These are phyloP conservation scores for Tephrocybe rancida DNA, from an alignment of 768 basidiomycete genomes.

Conservation along the genomic window DNA sequence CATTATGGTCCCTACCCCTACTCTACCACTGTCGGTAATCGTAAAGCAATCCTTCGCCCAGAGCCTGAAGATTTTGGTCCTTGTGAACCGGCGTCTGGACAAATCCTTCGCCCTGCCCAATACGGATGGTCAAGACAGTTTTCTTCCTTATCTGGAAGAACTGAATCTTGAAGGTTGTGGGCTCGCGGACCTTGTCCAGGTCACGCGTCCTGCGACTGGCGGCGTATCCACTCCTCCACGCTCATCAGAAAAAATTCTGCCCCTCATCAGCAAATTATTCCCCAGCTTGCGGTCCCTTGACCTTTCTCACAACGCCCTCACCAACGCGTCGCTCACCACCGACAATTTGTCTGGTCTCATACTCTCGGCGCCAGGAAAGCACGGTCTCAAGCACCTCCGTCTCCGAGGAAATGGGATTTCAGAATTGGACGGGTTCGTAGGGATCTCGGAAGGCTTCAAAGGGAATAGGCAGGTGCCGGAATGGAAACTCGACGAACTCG, in stretches of 20 bases:
- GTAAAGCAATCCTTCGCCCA: conserved; percentile 59
- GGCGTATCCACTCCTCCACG: conserved; percentile 41
- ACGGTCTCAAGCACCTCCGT: conserved; percentile 65
- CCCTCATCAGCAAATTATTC: conserved; percentile 65
- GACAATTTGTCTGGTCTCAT: conserved; percentile 54
- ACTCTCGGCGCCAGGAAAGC: conserved; percentile 45
- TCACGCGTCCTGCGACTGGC: conserved; percentile 37
- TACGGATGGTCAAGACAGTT: conserved; percentile 30
- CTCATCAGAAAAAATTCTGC: conserved; percentile 55
- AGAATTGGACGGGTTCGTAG: conserved; percentile 63
- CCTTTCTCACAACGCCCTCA: conserved; percentile 74
- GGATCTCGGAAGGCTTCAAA: conserved; percentile 64
- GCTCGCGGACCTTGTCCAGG: conserved; percentile 58
- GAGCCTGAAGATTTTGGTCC: conserved; percentile 57
- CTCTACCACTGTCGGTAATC: conserved; percentile 68
- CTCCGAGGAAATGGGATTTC: conserved; percentile 70
- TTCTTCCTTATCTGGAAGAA: conserved; percentile 73
- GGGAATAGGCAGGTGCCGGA: conserved; percentile 60
- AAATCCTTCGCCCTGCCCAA: conserved; percentile 59
- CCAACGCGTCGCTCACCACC: conserved; percentile 50
- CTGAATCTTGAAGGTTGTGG: conserved; percentile 75
- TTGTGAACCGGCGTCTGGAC: conserved; percentile 70
- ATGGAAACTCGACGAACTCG: conserved; percentile 84
- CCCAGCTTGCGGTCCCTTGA: conserved; percentile 71
- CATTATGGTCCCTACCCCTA: conserved; percentile 63